Evolutionary conservation across 768 basidiomycete genomes (phyloP), one percentile per base, ranked within the genome.

Genomic region (Naganishia kalamii): DNA sequence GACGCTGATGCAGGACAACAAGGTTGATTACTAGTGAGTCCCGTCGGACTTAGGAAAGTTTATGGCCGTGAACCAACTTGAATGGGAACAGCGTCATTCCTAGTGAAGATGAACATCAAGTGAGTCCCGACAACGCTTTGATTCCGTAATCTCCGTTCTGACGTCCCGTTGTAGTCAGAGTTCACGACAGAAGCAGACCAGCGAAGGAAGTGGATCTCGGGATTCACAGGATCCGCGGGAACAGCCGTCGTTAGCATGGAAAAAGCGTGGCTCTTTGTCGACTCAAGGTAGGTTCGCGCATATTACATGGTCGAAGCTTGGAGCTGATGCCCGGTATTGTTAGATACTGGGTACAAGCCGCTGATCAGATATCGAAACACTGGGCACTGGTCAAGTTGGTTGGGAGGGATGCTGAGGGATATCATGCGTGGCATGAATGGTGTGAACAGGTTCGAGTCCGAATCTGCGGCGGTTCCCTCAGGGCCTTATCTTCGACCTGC

Each of bases 21-120:
- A 74, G 54, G 29, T 75, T n/a, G 74, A 77, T 64, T 77, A 71
- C 68, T 75, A 75, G 75, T 75, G 48, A 66, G 75, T 70, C 11
- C 19, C 30, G 33, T 10, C 0, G 50, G 8, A 47, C 17, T n/a
- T 41, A 10, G 35, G 41, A 47, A 6, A 61, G 21, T 37, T 30
- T 23, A 27, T 32, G 13, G 11, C n/a, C 37, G 19, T 19, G 25
- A 29, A 4, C 48, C 11, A 13, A 12, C 8, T 21, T 33, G 6
- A 41, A 29, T 40, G 37, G 29, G 27, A 35, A 49, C 57, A 77
- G 75, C 60, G 67, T 75, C 21, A 71, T 77, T 17, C 72, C 74
- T 4, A 73, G 70, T 48, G 75, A 74, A 54, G 75, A 77, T 43
- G 75, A 74, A 60, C 75, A 77, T 68, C 75, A 74, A 68, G 54